Evolutionary conservation across 2,329 filamentous ascomycete species (phyloP), one percentile per base, ranked within the genome.

Genomic region (Claviceps spartinae): DNA sequence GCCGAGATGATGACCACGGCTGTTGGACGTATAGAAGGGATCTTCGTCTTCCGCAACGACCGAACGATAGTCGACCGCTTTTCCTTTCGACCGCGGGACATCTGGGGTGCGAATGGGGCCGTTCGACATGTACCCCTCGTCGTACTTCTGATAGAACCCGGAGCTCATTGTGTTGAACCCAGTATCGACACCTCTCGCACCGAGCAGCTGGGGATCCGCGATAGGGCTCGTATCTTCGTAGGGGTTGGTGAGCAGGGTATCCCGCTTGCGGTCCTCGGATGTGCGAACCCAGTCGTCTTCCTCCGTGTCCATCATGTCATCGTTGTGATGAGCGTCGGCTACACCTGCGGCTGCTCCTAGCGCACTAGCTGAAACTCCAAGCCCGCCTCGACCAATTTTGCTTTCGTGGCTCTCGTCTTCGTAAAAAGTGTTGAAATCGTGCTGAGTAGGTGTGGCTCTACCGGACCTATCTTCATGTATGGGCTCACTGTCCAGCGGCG

Each of bases 51-150:
- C 71, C 1, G 52, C 57, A 20, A 54, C 72, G 49, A 77, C 69
- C 54, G 77, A 73, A 36, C 75, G 64, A 45, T 80, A 77, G 56
- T 69, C 67, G 42, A 78, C 62, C 22, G 75, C 77, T 61, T 83
- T 81, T 60, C 76, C 77, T 61, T 81, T 76, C 54, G 71, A 65
- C 47, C 74, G 67, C 38, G 72, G 61, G 22, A 7, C 30, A 44
- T 78, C 76, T 0, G 77, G 77, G 3, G 72, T 75, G 57, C 77
- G 75, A 56, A 77, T 75, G 2, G 77, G 76, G 2, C 74, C 79
- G 52, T 80, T 88, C 24, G 91, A 95, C 58, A 91, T 90, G 68
- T 96, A 97, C 7, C 90, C 91, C 70, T 97, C 91, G 62, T 96
- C 88, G 50, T 70, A 73, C 65, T 83, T 86, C 54, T 72, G 79